Evolutionary conservation across 257 asterid genomes (phyloP).

Genomic region (Gardenia jasminoides): DNA sequence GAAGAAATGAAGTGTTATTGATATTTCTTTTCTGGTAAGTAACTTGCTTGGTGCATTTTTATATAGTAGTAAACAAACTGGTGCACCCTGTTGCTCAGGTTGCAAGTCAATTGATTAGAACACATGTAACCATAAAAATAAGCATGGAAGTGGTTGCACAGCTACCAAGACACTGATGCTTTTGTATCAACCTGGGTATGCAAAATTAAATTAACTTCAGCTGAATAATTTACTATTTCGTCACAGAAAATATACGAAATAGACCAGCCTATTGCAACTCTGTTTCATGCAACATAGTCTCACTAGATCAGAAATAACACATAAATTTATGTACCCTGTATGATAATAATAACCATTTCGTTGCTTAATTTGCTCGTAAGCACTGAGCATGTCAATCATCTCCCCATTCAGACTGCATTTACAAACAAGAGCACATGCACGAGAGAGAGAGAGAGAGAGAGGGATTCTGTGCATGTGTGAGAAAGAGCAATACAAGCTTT

Average conservation of each 20-base stretch:
- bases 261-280: not conserved
- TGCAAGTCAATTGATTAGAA: constrained; percentile 23
- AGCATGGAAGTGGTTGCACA: constrained; percentile 17
- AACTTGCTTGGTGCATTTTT: constrained; percentile 5
- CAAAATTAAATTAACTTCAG: not conserved
- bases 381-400: constrained; percentile 62
- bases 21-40: constrained; percentile 23
- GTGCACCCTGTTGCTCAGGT: constrained; percentile 18
- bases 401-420: constrained; percentile 47
- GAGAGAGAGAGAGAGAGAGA: constrained; percentile 18
- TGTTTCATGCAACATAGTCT: not conserved
- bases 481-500: constrained; percentile 3
- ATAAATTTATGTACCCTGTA: not conserved
- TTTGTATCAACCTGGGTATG: not conserved
- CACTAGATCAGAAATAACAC: not conserved
- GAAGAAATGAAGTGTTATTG: not conserved
- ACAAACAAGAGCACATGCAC: constrained; percentile 62
- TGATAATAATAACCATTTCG: constrained; percentile 31
- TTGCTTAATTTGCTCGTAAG: constrained; percentile 81
- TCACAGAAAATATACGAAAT: not conserved
- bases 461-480: constrained; percentile 15
- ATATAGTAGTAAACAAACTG: not conserved
- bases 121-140: constrained; percentile 20
- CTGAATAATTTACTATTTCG: not conserved
- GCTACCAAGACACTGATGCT: constrained; percentile 15